Base-by-base conservation (phyloP, 2,329 filamentous ascomycete species). In the Fusarium tupiense region DNA sequence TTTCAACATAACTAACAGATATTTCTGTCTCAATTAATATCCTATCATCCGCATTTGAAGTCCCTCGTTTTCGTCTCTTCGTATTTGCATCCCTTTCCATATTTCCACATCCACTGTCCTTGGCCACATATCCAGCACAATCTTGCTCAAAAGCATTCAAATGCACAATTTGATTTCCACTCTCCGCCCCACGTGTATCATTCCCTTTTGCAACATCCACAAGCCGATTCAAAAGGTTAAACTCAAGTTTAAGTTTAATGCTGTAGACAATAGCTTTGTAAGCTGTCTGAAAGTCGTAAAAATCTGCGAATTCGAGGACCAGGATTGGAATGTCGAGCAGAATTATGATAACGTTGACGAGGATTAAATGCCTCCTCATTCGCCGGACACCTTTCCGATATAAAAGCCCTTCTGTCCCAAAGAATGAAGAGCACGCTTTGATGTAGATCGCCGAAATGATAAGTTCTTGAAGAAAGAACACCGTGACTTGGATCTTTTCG, bases 381-480 rank as follows among this genome's bases (percentile, higher is more conserved):
- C 52, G 35, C 4, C 64, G 66, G 4, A 70, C 66, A 0, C 46
- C 46, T 5, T 59, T 70, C 1, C n/a, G 46, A 5, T 59, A 17
- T 7, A 65, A 24, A 16, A 70, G 14, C 1, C 72, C 69, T 10
- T 70, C 67, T 0, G 53, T 61, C 5, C 61, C 67, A 5, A 70
- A 70, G 26, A 71, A 70, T 0, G 61, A 66, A 1, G 38, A 66
- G 24, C 52, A 70, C 0, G 61, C 60, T 16, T 61, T 66, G 53
- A 90, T 88, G 72, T 89, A 90, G 6, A 89, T 77, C 0, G 83
- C 83, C 1, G 87, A 89, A 35, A 90, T 84, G 61, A 88, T 82
- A 46, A 87, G 82, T 69, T 90, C 88, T 74, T 90, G 88, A 14
- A 89, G 59, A 69, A 86, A 88, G 76, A 90, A 90, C 5, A 87